phyloP scores from a whole-genome alignment of 2,329 filamentous ascomycete species.

The Colletotrichum caudatum region DNA sequence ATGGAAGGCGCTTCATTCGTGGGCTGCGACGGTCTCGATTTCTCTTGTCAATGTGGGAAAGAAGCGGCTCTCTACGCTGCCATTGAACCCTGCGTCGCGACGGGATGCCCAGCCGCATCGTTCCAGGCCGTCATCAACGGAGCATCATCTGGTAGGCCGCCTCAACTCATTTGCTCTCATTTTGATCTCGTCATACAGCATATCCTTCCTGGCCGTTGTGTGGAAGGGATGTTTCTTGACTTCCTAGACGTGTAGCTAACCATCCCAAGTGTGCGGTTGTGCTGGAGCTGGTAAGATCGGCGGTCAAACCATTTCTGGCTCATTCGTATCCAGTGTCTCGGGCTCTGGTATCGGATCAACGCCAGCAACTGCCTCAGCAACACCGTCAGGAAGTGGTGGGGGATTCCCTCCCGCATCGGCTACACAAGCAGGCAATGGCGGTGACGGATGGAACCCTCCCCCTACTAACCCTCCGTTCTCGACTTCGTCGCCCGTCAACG shows the following conservation, averaged over 20 bases:
- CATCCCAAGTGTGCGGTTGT: conserved; percentile 31
- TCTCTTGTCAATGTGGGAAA: conserved; percentile 47
- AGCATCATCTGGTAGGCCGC: conserved; percentile 40
- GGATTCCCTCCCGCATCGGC: conserved; percentile 13
- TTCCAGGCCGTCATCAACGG: conserved; percentile 47
- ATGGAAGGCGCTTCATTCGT: conserved; percentile 45
- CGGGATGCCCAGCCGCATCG: conserved; percentile 44
- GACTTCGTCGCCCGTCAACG: conserved; percentile 28
- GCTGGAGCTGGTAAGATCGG: conserved; percentile 17
- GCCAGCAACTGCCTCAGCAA: conserved; percentile 16
- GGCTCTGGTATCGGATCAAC: conserved; percentile 22
- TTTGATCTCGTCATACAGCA: accelerated
- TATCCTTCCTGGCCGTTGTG: accelerated
- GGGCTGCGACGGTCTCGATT: conserved; percentile 47
- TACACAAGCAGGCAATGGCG: conserved; percentile 17
- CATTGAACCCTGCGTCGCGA: conserved; percentile 48
- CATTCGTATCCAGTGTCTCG: conserved; percentile 29
- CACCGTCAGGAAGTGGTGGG: conserved; percentile 11
- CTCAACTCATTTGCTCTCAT: not conserved
- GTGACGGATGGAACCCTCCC: conserved; percentile 25
- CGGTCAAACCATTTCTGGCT: conserved; percentile 26
- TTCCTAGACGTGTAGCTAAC: not conserved
- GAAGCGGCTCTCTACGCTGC: conserved; percentile 44
- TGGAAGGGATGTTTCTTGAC: accelerated
- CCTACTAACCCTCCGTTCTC: conserved; percentile 22